Evolutionary conservation across 169 alveolate genomes (phyloP), one percentile per base, ranked within the genome.

Genomic region (Besnoitia besnoiti): DNA sequence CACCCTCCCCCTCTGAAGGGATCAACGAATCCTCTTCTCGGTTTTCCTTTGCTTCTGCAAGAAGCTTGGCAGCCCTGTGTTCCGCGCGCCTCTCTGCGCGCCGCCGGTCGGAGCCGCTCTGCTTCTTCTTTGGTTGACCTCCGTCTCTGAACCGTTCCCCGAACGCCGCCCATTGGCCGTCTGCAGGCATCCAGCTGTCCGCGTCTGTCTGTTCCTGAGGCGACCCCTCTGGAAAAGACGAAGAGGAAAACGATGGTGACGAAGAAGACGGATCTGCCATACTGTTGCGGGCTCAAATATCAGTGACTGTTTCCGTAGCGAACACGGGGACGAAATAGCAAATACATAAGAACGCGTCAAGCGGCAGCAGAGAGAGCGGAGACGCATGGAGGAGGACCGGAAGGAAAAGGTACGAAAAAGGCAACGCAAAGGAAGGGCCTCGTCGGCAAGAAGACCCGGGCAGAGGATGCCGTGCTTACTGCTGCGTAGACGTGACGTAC

Each of bases 41-140:
- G 21, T n/a, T 37, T 19, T 10, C 82, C 24, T 30, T 5, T 42
- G 44, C 39, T n/a, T 37, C 24, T 51, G n/a, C 82, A 27, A 62
- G 79, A 1, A 10, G 39, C 39, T n/a, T 2, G 46, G 82, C n/a
- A n/a, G n/a, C 39, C 12, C 39, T 2, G 44, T 73, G 39, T 16
- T 73, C 82, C 2, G 82, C 82, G 27, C 82, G 82, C 44, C 82
- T 39, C 5, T 39, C 82, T 27, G 82, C 82, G 14, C 82, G 82
- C 2, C 82, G 82, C 27, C 8, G 82, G n/a, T 73, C 82, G 16
- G 82, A 73, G 3, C 16, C 82, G 82, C 46, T 73, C 82, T 73
- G 16, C 46, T 37, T n/a, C 82, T 73, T 73, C 82, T 30, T 73
- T 51, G 14, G 14, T 24, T 51, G 14, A 14, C 47, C 82, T 30